Evolutionary conservation across 768 basidiomycete species (phyloP), one percentile per base, ranked within the genome.

Genomic region (Tephrocybe sp.): DNA sequence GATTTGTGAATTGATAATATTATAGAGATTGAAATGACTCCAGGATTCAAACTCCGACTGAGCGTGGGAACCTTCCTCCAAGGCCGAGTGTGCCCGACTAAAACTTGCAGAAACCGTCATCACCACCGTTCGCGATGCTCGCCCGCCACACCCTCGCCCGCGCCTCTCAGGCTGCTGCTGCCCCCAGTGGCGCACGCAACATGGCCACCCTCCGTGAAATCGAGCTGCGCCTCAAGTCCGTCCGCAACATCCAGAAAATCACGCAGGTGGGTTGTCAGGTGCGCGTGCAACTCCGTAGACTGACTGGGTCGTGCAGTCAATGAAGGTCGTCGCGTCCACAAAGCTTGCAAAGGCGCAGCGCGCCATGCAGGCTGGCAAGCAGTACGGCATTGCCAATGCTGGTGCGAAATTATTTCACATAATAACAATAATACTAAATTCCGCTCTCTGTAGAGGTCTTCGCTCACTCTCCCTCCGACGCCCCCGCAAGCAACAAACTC

Each of bases 261-360:
- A 98, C 96, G 55, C 96, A 97, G 80, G 95, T 93, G 58, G 58
- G 80, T 23, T 34, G 34, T 49, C 65, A 4, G 34, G 34, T 12
- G 34, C 11, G 15, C 34, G 9, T 65, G 37, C 24, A 14, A 15
- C 32, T 18, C 28, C 47, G 26, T 28, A 24, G 39, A 21, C 10
- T 37, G 15, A 30, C 25, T 51, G 18, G 37, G 50, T 65, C 45
- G 40, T 65, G 12, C 64, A 94, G 90, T 93, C 93, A 44, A 96
- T 97, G 93, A 96, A 97, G 81, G 95, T 99, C 84, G 96, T 98
- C 79, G 96, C 95, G 51, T 98, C 96, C 45, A 96, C 95, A 46
- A 94, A 95, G 71, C 86, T 99, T 30, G 83, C 86, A 62, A 94
- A 96, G 75, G 97, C 96, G 47, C 93, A 96, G 78, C 82, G 86